Conservation (phyloP, 176 grass and related monocot genomes). For the Dactylis glomerata region DNA sequence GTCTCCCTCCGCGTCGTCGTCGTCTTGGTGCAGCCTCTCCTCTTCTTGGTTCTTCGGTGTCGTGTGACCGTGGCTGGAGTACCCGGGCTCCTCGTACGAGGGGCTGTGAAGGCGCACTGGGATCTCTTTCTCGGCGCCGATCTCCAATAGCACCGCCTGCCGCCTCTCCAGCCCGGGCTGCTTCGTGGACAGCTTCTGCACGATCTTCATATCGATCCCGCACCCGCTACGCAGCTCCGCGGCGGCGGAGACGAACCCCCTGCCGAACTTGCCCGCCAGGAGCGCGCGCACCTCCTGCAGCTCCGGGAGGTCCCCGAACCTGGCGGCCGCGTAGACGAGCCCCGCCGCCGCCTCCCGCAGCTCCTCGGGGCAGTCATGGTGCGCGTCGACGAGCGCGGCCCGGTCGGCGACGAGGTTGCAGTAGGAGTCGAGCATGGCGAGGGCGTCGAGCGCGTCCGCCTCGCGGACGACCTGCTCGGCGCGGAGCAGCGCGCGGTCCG, state of each 20-base stretch:
- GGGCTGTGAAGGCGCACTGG: conserved; percentile 40
- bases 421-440: conserved; percentile 60
- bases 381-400: conserved; percentile 39
- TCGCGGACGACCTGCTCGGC: conserved; percentile 83
- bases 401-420: conserved; percentile 60
- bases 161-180: conserved; percentile 64
- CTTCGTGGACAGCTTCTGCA: conserved; percentile 79
- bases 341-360: conserved; percentile 78
- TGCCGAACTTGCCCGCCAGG: conserved; percentile 61
- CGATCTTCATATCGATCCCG: conserved; percentile 63
- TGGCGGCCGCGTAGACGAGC: conserved; percentile 57
- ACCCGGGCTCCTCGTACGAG: neutral
- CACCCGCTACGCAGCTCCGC: conserved; percentile 60
- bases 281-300: conserved; percentile 56
- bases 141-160: conserved; percentile 68
- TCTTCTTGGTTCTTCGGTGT: neutral
- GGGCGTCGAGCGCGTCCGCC: conserved; percentile 65
- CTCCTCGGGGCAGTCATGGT: conserved; percentile 72
- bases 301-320: conserved; percentile 79
- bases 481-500: conserved; percentile 76
- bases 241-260: conserved; percentile 49
- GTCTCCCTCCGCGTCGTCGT: neutral
- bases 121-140: conserved; percentile 74
- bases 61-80: neutral
- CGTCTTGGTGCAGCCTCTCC: neutral